Percentiles rank a stretch among this genome's conserved stretches.
Conservation (phyloP, 2,329 filamentous ascomycete species). For the Aspergillus felis region DNA sequence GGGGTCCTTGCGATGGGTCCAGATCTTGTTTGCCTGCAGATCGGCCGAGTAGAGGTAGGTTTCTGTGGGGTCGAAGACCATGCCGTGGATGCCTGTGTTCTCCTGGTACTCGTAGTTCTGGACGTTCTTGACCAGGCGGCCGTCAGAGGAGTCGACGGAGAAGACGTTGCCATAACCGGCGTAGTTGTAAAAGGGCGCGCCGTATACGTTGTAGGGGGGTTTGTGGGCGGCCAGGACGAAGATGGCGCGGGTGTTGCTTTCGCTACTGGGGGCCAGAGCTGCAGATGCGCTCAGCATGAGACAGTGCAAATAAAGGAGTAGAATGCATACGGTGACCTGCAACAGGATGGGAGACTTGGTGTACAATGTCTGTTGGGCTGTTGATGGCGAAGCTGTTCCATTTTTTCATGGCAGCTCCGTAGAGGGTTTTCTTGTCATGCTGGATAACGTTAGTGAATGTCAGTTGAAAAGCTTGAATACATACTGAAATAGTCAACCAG, state of each 20-base stretch:
- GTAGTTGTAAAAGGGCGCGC: constrained; percentile 85
- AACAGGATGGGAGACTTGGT: constrained; percentile 71
- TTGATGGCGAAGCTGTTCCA: constrained; percentile 80
- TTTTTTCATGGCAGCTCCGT: constrained; percentile 89
- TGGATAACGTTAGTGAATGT: constrained; percentile 34
- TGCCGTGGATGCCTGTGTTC: constrained; percentile 47
- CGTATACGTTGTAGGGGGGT: constrained; percentile 77
- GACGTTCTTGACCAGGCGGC: constrained; percentile 39
- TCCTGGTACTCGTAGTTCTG: constrained; percentile 45
- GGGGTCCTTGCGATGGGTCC: constrained; percentile 72
- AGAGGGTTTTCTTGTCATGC: constrained; percentile 79
- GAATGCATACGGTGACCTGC: constrained; percentile 64
- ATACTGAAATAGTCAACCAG: constrained; percentile 87
- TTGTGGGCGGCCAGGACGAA: constrained; percentile 77
- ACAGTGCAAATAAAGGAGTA: background rate
- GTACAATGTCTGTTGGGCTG: constrained; percentile 70
- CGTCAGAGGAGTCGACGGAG: constrained; percentile 38
- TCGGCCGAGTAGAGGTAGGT: constrained; percentile 49
- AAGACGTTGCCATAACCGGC: constrained; percentile 75
- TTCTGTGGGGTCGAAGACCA: constrained; percentile 45
- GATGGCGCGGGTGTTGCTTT: constrained; percentile 82
- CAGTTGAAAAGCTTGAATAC: constrained; percentile 24
- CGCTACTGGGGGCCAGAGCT: constrained; percentile 65
- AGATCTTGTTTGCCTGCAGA: constrained; percentile 54
- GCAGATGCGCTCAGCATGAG: constrained; percentile 4